phyloP scores from a whole-genome alignment of 208 protist species.

The Trypanosoma lewisi region DNA sequence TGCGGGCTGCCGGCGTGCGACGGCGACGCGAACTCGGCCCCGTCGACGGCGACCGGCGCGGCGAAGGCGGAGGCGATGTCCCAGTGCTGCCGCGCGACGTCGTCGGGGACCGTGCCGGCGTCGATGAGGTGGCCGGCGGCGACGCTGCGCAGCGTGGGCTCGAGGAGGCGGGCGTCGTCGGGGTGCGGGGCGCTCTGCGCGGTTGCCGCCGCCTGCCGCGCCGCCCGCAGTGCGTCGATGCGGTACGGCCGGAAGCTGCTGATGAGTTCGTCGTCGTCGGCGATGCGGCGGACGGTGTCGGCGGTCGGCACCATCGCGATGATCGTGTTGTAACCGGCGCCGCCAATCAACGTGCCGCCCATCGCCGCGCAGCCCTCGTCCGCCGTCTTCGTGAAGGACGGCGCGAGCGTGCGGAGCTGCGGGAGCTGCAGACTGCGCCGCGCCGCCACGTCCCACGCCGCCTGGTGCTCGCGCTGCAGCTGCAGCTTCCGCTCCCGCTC shows the following conservation, averaged over 20 bases:
- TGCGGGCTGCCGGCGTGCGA: background rate
- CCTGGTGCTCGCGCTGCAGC: conserved; percentile 51
- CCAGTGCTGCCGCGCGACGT: conserved; percentile 26
- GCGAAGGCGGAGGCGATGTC: conserved; percentile 17
- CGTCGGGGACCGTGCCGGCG: conserved; percentile 41
- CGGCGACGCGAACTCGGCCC: background rate
- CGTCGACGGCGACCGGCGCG: conserved; percentile 3
- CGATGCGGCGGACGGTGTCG: conserved; percentile 52
- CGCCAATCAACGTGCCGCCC: conserved; percentile 55
- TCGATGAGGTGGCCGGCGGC: conserved; percentile 48
- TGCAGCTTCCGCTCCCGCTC: conserved; percentile 44
- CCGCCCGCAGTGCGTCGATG: conserved; percentile 55
- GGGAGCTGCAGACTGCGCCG: conserved; percentile 39
- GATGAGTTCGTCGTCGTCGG: conserved; percentile 76
- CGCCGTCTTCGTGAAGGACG: conserved; percentile 68
- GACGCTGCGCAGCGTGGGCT: conserved; percentile 38
- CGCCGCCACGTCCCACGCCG: conserved; percentile 27
- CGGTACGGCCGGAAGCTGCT: conserved; percentile 83
- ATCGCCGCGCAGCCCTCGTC: conserved; percentile 56
- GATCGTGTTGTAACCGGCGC: conserved; percentile 66
- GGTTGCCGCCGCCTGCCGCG: conserved; percentile 37
- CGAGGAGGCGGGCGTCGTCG: conserved; percentile 58
- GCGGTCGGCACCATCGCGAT: conserved; percentile 63
- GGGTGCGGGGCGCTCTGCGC: conserved; percentile 62
- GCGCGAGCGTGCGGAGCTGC: conserved; percentile 61